Base-by-base conservation (phyloP, 306 rosid species). In the Rosa rugosa region DNA sequence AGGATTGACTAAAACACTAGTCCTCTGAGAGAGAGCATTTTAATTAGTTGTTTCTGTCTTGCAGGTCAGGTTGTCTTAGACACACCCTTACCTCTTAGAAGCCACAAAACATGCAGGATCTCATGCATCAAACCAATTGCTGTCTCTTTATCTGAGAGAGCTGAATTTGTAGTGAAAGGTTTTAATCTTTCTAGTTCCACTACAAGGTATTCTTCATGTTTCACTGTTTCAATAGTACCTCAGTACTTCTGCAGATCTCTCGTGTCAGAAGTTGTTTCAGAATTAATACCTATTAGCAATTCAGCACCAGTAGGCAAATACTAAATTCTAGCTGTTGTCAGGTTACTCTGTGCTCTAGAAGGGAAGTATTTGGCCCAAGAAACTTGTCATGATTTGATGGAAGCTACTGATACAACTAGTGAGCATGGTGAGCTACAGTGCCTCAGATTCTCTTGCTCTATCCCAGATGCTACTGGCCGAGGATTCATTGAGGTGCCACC, bases 321-420 rank as follows among this genome's bases (percentile, higher is more conserved):
- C 47, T 31, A 64, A 80, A 25, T 64, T 64, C 40, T 18, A 75
- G 62, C 57, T 60, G 82, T 82, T 77, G 42, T n/a, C 90, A 95
- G 99, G 97, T 80, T 95, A 81, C 94, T 86, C 18, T 92, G 97
- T 71, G 91, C 94, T 4, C 87, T 90, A 73, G 99, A 92, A 85
- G 99, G 99, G 80, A 86, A 88, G 77, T 92, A 92, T 91, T 86
- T 95, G 78, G 86, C 82, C 79, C 93, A 88, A 69, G 89, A 87
- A 79, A 80, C 71, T 84, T 85, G 89, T 79, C 67, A 81, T 77
- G 90, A 88, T 72, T 84, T 87, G 86, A 85, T 86, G 81, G 92
- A 87, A 66, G 65, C 71, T 53, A 77, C 80, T 31, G 89, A 85
- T 68, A 66, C 84, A 73, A 67, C 80, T 53, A 42, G 36, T 53